Base-by-base conservation (phyloP, 352 stramenopile genomes). In the Pythium oligandrum region DNA sequence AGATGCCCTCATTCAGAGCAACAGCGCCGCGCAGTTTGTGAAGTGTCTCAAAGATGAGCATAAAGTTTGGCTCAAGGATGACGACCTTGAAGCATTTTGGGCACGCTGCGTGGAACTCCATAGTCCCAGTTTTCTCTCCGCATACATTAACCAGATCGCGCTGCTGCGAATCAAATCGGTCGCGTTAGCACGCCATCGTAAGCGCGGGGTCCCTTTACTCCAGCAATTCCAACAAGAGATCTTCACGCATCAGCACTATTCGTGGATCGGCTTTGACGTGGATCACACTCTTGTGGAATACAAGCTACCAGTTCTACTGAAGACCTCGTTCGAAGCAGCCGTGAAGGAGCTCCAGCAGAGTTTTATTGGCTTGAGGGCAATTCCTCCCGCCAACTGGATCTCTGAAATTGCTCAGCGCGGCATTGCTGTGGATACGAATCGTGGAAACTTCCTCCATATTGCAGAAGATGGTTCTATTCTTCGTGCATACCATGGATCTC, bases 231-330 rank as follows among this genome's bases (percentile, higher is more conserved):
- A 72, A 11, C 46, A 70, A 2, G 64, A 67, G 52, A 57, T 76
- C 31, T 76, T 75, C 42, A 60, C 65, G 5, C 56, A 75, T 45
- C 42, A 56, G 32, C 49, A 59, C 6, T 83, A 83, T 60, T 66
- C 57, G n/a, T 83, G 73, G 73, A 71, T 83, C 48, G 73, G 73
- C 10, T 83, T 83, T 43, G 67, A 83, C 38, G 70, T 83, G 1
- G 73, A 83, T 55, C 73, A 83, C 55, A 80, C 70, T 3, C 61
- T 80, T 1, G 70, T 73, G 17, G 70, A 83, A 54, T 80, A 76
- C 61, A 67, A 69, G 12, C 37, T 79, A 10, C 70, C 71, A 6
- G 66, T 68, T 42, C 40, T 80, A 39, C 64, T 83, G 37, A 68
- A 70, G 48, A 55, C 51, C 6, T 78, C 67, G 35, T 83, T 83